Evolutionary conservation across 306 rosid species (phyloP), one percentile per base, ranked within the genome.

Genomic region (Calophaca sinica): DNA sequence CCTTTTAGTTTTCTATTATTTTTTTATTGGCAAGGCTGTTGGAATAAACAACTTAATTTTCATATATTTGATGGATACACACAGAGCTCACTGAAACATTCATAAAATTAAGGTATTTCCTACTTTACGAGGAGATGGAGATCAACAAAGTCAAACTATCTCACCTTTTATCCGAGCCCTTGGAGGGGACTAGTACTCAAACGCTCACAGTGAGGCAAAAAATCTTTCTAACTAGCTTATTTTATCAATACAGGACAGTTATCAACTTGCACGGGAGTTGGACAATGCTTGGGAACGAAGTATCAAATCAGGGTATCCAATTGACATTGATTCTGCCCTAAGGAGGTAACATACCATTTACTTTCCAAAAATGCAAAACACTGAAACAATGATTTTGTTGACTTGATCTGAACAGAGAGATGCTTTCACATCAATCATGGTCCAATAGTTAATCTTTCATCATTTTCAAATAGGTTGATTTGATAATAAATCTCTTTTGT

Each of bases 201-300:
- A 52, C 70, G n/a, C 0, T 2, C 57, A 41, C 39, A 42, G 53
- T 49, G 83, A 35, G 67, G 36, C 52, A 52, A 68, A 55, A 11
- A n/a, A 2, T 58, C 48, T 65, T 73, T 72, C 69, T 84, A n/a
- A 76, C 35, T 60, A 29, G 75, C 45, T 66, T 76, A 33, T 49
- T 68, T 65, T 35, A 33, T 87, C 29, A 65, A 76, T 71, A 51
- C 89, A 94, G 98, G 98, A 94, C 55, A 66, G 92, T 75, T 91
- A 94, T 86, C 98, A 94, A 81, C 98, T 94, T 67, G 96, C 96
- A 15, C 57, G 76, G 82, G 98, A 91, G 79, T 89, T 91, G 63
- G 86, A 88, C 45, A 91, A 78, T 46, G 86, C 98, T 62, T 86
- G 94, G 92, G 78, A 86, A 62, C 73, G 69, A 79, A 86, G 96